These are phyloP conservation scores for Maudiozyma serrabonitensis DNA, from an alignment of 805 yeast genomes.

Conservation along the genomic window DNA sequence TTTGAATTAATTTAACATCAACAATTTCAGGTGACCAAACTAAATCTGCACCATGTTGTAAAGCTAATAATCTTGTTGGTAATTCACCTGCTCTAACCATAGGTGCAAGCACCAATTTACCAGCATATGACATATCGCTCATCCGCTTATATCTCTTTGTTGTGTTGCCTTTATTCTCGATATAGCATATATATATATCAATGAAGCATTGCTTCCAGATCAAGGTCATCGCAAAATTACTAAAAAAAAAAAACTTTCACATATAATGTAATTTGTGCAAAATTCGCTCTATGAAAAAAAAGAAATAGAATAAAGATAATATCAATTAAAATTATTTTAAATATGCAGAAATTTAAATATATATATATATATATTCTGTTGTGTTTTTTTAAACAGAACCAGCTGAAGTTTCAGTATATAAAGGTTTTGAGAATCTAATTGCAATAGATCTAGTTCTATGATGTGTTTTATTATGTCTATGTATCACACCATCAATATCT, in stretches of 20 bases:
- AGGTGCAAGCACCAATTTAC: constrained; percentile 83
- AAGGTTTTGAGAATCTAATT: not conserved
- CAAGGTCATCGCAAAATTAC: too few relatives aligned
- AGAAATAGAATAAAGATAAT: too few relatives aligned
- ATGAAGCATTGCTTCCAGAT: not conserved
- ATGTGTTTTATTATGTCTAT: not conserved
- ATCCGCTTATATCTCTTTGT: not conserved
- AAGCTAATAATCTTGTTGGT: constrained; percentile 74
- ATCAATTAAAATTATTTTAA: not conserved
- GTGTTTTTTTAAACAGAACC: not conserved
- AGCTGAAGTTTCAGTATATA: not conserved
- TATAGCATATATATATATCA: too few relatives aligned
- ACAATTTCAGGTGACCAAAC: constrained; percentile 96
- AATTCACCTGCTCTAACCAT: constrained; percentile 96
- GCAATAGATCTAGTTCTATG: not conserved
- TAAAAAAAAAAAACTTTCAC: too few relatives aligned
- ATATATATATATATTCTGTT: not conserved
- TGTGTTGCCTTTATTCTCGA: not conserved
- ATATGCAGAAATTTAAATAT: not conserved
- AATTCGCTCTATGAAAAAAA: too few relatives aligned
- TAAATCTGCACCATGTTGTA: constrained; percentile 81
- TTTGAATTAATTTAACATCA: constrained; percentile 70
- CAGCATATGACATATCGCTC: constrained; percentile 25
- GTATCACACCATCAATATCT: not conserved
- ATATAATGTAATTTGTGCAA: too few relatives aligned